Evolutionary conservation across 2,329 filamentous ascomycete species (phyloP).

Genomic region (Fusarium incarnatum): DNA sequence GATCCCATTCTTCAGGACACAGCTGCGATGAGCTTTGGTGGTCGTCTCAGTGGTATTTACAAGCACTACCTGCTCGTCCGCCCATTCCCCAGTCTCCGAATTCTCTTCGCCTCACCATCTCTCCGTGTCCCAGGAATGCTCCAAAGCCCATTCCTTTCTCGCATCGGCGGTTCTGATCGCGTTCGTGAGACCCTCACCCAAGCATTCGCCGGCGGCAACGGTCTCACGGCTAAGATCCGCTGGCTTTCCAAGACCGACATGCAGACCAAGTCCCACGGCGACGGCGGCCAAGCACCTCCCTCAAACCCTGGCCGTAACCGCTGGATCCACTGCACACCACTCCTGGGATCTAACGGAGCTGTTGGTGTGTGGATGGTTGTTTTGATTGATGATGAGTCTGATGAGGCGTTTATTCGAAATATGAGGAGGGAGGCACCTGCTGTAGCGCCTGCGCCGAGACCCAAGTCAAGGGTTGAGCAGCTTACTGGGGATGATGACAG

Average conservation of each 20-base stretch:
- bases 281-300: constrained; percentile 24
- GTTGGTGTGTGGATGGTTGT: constrained; percentile 85
- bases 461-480: background rate
- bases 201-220: constrained; percentile 75
- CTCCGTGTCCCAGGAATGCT: constrained; percentile 75
- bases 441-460: constrained; percentile 17
- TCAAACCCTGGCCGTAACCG: constrained; percentile 64
- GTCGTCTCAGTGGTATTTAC: constrained; percentile 52
- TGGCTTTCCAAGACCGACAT: constrained; percentile 63
- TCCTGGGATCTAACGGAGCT: constrained; percentile 72
- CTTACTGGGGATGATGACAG: constrained; percentile 27
- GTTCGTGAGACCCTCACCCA: constrained; percentile 62
- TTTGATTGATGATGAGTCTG: constrained; percentile 72
- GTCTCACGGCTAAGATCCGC: constrained; percentile 79
- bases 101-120: constrained; percentile 76
- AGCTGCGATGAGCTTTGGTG: constrained; percentile 25
- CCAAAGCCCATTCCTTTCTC: constrained; percentile 67
- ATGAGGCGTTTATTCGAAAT: constrained; percentile 12
- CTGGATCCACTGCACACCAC: constrained; percentile 83
- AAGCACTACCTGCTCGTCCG: constrained; percentile 73
- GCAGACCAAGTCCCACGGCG: constrained; percentile 48
- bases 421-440: constrained; percentile 32
- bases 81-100: constrained; percentile 72
- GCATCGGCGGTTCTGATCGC: constrained; percentile 62
- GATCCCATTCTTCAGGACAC: constrained; percentile 40